Evolutionary conservation across 2,329 filamentous ascomycete species (phyloP), one percentile per base, ranked within the genome.

Genomic region (Fonsecaea multimorphosa): DNA sequence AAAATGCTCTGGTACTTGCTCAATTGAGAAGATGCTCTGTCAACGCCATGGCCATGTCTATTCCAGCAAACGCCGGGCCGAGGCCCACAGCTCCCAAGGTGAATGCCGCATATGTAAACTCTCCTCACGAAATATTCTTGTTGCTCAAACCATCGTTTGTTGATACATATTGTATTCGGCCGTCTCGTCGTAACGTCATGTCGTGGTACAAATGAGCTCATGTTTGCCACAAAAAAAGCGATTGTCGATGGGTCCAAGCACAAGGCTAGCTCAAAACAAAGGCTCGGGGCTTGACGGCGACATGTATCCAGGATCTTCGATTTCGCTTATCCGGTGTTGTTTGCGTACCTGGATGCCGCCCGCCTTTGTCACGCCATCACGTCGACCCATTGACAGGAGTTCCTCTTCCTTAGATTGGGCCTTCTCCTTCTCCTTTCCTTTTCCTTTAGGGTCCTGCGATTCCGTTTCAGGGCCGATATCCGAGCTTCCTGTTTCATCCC

Each of bases 331-430:
- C 36, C 64, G 63, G 34, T 68, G 66, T 46, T 66, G 64, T n/a
- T 59, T 61, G 11, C 66, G 68, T 6, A 68, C 60, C 49, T 72
- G 68, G 8, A 72, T 63, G n/a, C 70, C 70, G 4, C 70, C 70
- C 29, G 69, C 69, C 49, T 71, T 72, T 12, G 68, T 71, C 36
- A 71, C 69, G 51, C 69, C 69, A 34, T 64, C 69, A 22, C 64
- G 61, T 8, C 62, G 64, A 27, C 58, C 70, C 70, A 72, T 72
- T 19, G 64, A 65, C 27, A 71, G 59, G 12, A 71, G 64, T 54
- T 71, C 68, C 61, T 67, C 63, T 51, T 70, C 66, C 38, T 69
- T 66, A 24, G 53, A 58, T 49, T 61, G 60, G 16, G 40, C 46
- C 49, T 65, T 68, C 27, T 62, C 55, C 31, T 63, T 64, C 14